These are phyloP conservation scores for Chlorella variabilis DNA, from an alignment of 163 green algal genomes.

Conservation along the genomic window DNA sequence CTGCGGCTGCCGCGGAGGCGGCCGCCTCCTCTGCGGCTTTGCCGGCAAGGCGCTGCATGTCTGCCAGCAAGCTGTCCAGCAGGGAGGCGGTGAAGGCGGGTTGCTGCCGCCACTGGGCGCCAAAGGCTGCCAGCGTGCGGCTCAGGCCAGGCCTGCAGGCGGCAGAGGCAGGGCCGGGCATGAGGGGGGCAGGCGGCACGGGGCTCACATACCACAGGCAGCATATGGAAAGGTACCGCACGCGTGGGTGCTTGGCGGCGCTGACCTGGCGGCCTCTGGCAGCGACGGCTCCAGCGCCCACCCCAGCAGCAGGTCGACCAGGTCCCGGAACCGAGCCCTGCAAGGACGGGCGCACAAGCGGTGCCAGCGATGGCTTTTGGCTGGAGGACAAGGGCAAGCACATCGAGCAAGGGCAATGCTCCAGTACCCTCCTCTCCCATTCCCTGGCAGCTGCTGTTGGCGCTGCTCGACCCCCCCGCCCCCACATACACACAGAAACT, in stretches of 20 bases:
- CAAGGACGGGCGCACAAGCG: too few relatives aligned
- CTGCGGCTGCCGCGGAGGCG: not conserved
- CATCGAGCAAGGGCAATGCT: too few relatives aligned
- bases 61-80: constrained; percentile 41
- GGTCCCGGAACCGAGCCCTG: constrained; percentile 41
- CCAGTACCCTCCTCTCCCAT: too few relatives aligned
- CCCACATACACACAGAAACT: too few relatives aligned
- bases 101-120: constrained; percentile 25
- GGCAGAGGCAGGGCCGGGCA: too few relatives aligned
- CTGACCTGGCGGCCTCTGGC: constrained; percentile 39
- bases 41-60: constrained; percentile 39
- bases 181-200: not conserved
- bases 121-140: constrained; percentile 23
- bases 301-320: constrained; percentile 69
- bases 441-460: too few relatives aligned
- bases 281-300: constrained; percentile 65
- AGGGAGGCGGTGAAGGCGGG: constrained; percentile 31
- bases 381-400: too few relatives aligned
- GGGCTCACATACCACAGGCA: not conserved
- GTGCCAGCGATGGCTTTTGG: too few relatives aligned
- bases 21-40: not conserved
- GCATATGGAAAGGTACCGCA: too few relatives aligned
- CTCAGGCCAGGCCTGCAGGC: constrained; percentile 38
- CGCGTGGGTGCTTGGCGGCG: too few relatives aligned
- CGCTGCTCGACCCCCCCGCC: too few relatives aligned